A percentile compares a stretch with the other conserved stretches of the same genome.
phyloP scores from a whole-genome alignment of 148 eudicot genomes.

The Vaccinium darrowii region DNA sequence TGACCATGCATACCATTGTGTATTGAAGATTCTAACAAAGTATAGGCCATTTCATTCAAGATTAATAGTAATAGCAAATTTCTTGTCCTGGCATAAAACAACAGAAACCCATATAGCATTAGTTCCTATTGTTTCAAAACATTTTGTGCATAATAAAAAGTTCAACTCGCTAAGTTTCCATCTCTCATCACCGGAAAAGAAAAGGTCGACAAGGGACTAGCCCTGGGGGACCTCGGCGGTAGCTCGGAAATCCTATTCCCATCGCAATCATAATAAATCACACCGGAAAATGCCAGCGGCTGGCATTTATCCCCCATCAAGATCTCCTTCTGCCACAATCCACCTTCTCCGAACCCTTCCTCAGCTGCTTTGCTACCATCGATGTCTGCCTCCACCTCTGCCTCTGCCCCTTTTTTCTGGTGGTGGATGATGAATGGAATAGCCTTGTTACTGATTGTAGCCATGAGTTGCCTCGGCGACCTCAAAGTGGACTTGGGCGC shows the following conservation, averaged over 20 bases:
- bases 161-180: slow-evolving; percentile 12
- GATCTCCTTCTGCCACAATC: slow-evolving; percentile 75
- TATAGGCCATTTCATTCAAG: background rate
- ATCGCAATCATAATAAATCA: slow-evolving; percentile 60
- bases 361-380: background rate
- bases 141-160: background rate
- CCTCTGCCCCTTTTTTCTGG: background rate
- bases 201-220: slow-evolving; percentile 28
- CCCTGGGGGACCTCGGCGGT: slow-evolving; percentile 61
- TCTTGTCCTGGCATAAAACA: background rate
- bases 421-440: slow-evolving; percentile 7
- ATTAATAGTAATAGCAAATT: background rate
- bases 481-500: slow-evolving; percentile 32
- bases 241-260: slow-evolving; percentile 53
- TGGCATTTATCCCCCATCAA: slow-evolving; percentile 86
- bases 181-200: slow-evolving; percentile 34
- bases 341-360: slow-evolving; percentile 52
- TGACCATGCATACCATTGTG: background rate
- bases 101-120: background rate
- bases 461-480: slow-evolving; percentile 40
- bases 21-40: background rate
- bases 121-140: background rate
- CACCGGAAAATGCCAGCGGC: slow-evolving; percentile 76
- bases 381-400: background rate
- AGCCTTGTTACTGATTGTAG: slow-evolving; percentile 37